Base-by-base conservation (phyloP, 2,329 filamentous ascomycete genomes). In the Ophiostoma montium region DNA sequence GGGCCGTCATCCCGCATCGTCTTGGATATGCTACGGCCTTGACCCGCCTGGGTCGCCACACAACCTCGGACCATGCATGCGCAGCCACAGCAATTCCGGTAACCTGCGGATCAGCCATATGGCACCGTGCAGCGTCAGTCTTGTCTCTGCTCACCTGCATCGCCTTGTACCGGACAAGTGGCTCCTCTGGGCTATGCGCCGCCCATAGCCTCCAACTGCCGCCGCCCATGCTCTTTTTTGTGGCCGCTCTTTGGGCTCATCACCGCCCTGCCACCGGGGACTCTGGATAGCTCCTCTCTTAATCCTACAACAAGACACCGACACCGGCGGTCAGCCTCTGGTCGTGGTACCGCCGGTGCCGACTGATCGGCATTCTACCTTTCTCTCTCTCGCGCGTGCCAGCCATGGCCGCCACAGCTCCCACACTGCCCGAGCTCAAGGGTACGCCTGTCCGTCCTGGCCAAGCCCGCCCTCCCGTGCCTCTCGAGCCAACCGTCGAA, bases 401-500 rank as follows among this genome's bases (percentile, higher is more conserved):
- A 16, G 47, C 21, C 21, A 51, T 54, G 46, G 47, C 51, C 35
- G 44, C 38, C 15, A 46, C 21, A 13, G 38, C 47, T n/a, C 46
- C 42, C 16, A 46, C 36, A 7, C 35, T 42, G 16, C 32, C 23
- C 1, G 42, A 35, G 27, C 46, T 51, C 35, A 52, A 35, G 41
- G 49, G 55, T 48, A 21, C 53, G 19, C 48, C 61, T 55, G 59
- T 57, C 49, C 57, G 58, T 50, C 56, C 59, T 36, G 56, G 59
- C 35, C 62, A 65, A 56, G 38, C 13, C 38, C 23, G 12, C 23
- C 23, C 19, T 9, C 60, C 65, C 49, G 21, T 44, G 9, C 60
- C 62, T 50, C 58, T 70, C 55, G 69, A 71, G 52, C 64, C 66
- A 52, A 60, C 65, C 57, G 69, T 71, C 54, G 23, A 42, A 23